Percentiles rank a stretch among this genome's conserved stretches.
These are phyloP conservation scores for Phaffia rhodozyma DNA, from an alignment of 1,284 basidiomycete genomes.

Conservation along the genomic window DNA sequence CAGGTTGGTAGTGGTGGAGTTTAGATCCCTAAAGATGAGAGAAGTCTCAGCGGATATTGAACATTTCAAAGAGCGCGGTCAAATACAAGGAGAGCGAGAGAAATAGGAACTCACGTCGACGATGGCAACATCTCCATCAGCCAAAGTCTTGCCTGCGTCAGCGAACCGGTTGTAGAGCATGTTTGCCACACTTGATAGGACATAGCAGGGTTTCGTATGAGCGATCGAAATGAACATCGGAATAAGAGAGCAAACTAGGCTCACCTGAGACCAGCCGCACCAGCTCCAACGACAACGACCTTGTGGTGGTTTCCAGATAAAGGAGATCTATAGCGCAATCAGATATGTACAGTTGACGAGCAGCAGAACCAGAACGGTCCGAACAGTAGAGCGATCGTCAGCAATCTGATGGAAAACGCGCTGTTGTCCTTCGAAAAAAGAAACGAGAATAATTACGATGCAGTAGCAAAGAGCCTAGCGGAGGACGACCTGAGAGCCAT, in stretches of 20 bases:
- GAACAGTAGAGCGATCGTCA: neutral
- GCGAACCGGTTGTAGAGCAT: slow-evolving; percentile 72
- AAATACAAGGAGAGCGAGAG: neutral
- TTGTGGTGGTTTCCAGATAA: slow-evolving; percentile 34
- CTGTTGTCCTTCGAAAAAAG: neutral
- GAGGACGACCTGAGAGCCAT: slow-evolving; percentile 4
- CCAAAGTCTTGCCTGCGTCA: slow-evolving; percentile 53
- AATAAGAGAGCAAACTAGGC: slow-evolving; percentile 64
- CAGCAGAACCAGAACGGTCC: neutral
- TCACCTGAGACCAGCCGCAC: slow-evolving; percentile 45
- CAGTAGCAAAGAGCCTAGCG: slow-evolving; percentile 12
- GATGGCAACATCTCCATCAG: slow-evolving; percentile 65
- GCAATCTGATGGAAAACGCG: neutral
- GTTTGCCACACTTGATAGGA: slow-evolving; percentile 52
- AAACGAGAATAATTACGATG: neutral
- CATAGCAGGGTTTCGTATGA: neutral
- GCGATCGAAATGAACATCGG: neutral
- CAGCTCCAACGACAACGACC: slow-evolving; percentile 39
- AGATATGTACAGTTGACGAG: too few species aligned
- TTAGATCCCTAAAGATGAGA: slow-evolving; percentile 19
- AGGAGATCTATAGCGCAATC: slow-evolving; percentile 9
- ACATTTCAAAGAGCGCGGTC: neutral
- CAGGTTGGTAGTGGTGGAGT: slow-evolving; percentile 44
- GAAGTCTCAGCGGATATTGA: neutral
- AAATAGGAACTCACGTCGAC: slow-evolving; percentile 44